Percentiles rank a stretch among this genome's conserved stretches.
These are phyloP conservation scores for Zarea fungicola DNA, from an alignment of 2,329 filamentous ascomycete genomes.

Conservation along the genomic window DNA sequence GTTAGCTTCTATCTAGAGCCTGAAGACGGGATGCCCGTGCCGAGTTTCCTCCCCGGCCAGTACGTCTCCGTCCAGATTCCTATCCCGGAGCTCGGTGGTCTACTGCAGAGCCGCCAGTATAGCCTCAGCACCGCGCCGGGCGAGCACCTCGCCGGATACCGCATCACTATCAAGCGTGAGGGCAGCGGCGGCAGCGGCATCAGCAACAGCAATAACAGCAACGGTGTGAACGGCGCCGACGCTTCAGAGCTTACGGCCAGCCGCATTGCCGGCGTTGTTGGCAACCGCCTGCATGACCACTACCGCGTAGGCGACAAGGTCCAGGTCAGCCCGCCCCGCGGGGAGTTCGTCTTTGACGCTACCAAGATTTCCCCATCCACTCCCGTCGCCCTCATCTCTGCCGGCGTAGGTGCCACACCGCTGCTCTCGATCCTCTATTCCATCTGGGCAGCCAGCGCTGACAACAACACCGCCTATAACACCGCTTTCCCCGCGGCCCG, in stretches of 20 bases:
- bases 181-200: constrained; percentile 20
- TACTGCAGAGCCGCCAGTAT: constrained; percentile 69
- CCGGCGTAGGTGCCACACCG: constrained; percentile 64
- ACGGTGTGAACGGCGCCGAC: constrained; percentile 22
- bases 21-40: constrained; percentile 49
- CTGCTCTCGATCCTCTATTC: constrained; percentile 61
- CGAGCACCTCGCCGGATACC: constrained; percentile 51
- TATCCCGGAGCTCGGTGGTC: constrained; percentile 53
- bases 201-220: constrained; percentile 22
- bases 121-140: constrained; percentile 57
- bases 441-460: constrained; percentile 30
- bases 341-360: constrained; percentile 58
- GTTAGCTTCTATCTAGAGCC: constrained; percentile 68
- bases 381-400: constrained; percentile 61
- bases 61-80: constrained; percentile 63
- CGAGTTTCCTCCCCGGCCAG: constrained; percentile 63
- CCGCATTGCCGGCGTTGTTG: constrained; percentile 43
- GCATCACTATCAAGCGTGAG: constrained; percentile 70
- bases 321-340: constrained; percentile 50
- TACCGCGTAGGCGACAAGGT: constrained; percentile 47
- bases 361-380: constrained; percentile 32
- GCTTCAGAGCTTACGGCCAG: constrained; percentile 24
- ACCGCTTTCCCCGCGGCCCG: too few relatives aligned
- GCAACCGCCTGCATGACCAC: constrained; percentile 46
- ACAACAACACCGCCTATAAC: too few relatives aligned